Conservation (phyloP, 805 yeast genomes). For the Vanderwaltozyma tropicalis region DNA sequence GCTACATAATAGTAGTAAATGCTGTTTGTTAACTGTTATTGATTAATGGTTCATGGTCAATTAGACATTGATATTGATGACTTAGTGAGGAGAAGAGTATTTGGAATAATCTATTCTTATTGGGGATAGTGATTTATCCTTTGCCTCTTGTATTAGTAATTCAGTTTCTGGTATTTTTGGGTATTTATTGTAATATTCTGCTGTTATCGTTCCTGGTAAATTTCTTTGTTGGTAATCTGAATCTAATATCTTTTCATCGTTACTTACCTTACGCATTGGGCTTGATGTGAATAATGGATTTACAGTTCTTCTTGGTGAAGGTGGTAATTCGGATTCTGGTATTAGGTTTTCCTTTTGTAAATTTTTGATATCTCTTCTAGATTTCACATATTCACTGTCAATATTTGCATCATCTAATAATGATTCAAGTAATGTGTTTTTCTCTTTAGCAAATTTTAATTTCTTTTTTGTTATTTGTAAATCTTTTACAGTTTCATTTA, state of each 20-base stretch:
- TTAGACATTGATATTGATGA: no score
- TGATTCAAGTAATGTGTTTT: conserved; percentile 21
- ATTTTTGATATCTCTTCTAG: conserved; percentile 26
- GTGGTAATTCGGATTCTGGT: conserved; percentile 25
- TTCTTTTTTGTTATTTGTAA: conserved; percentile 15
- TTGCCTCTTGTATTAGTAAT: conserved; percentile 12
- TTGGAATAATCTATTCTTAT: conserved; percentile 21
- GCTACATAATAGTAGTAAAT: no score
- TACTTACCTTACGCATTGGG: conserved; percentile 15
- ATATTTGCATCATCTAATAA: conserved; percentile 26
- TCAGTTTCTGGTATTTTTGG: conserved; percentile 27
- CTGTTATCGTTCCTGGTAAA: conserved; percentile 2
- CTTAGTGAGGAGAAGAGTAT: conserved; percentile 11
- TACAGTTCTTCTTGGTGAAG: conserved; percentile 19
- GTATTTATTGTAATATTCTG: conserved; percentile 21
- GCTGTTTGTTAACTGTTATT: neutral
- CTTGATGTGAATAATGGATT: conserved; percentile 28
- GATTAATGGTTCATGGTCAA: neutral
- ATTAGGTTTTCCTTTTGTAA: conserved; percentile 22
- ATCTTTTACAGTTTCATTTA: conserved; percentile 10
- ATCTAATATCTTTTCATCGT: neutral
- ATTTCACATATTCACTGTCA: conserved; percentile 24
- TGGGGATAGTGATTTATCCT: conserved; percentile 17
- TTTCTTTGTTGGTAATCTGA: conserved; percentile 6
- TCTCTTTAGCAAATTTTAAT: conserved; percentile 24